These are phyloP conservation scores for Macadamia tetraphylla DNA, from an alignment of 164 flowering plant genomes.

Conservation along the genomic window DNA sequence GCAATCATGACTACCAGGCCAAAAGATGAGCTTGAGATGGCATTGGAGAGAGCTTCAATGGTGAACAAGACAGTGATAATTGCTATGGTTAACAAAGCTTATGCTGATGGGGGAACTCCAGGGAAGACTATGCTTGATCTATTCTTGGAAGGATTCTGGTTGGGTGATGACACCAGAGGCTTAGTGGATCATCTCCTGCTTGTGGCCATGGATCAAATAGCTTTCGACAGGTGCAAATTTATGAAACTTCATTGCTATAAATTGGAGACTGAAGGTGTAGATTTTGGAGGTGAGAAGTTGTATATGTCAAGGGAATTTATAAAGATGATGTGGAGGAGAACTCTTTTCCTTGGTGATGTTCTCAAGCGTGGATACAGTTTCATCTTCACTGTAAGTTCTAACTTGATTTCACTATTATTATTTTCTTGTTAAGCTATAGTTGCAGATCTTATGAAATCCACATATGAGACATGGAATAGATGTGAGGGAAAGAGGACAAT, in stretches of 20 bases:
- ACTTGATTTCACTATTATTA: not conserved
- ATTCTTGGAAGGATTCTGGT: constrained; percentile 62
- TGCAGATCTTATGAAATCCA: no score
- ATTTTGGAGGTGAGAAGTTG: constrained; percentile 54
- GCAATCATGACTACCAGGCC: not conserved
- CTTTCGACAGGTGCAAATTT: constrained; percentile 54
- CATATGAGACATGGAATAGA: no score
- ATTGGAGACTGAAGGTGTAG: constrained; percentile 48
- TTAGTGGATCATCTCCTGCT: constrained; percentile 49
- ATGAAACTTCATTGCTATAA: constrained; percentile 49
- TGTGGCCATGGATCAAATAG: constrained; percentile 50
- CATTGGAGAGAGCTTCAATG: constrained; percentile 37
- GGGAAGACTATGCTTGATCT: constrained; percentile 53
- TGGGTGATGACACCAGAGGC: constrained; percentile 50
- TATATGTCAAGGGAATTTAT: constrained; percentile 68
- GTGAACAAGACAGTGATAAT: constrained; percentile 55
- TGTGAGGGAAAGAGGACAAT: no score
- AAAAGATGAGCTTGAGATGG: constrained; percentile 37
- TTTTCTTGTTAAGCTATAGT: no score
- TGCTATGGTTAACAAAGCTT: constrained; percentile 57
- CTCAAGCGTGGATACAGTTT: constrained; percentile 64
- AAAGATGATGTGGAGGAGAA: constrained; percentile 87
- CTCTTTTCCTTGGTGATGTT: constrained; percentile 45
- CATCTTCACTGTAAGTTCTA: constrained; percentile 60
- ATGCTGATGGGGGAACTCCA: constrained; percentile 40